phyloP scores from a whole-genome alignment of 1,284 basidiomycete species.

The Lentinus polychrous region DNA sequence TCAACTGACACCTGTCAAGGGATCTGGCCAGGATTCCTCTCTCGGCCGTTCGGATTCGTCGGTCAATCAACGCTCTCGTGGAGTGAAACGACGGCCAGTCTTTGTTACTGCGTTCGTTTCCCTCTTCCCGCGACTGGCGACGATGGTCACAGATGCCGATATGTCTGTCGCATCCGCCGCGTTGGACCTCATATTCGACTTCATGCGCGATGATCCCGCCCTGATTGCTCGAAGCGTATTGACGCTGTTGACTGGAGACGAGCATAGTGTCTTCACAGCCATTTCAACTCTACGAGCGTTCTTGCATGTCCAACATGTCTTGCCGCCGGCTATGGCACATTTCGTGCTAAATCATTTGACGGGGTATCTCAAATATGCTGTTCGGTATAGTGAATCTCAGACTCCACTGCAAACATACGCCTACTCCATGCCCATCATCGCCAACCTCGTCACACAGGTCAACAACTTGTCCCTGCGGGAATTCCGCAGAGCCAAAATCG shows the following conservation, averaged over 20 bases:
- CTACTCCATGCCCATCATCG: slow-evolving; percentile 47
- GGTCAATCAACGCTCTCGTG: slow-evolving; percentile 35
- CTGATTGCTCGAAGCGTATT: slow-evolving; percentile 59
- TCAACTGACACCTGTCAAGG: slow-evolving; percentile 30
- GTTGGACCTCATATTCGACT: slow-evolving; percentile 50
- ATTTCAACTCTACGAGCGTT: slow-evolving; percentile 45
- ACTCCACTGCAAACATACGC: slow-evolving; percentile 49
- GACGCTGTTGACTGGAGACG: slow-evolving; percentile 49
- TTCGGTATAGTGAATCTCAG: slow-evolving; percentile 37
- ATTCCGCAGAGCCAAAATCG: slow-evolving; percentile 68
- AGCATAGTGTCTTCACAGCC: slow-evolving; percentile 37
- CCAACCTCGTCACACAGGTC: slow-evolving; percentile 55
- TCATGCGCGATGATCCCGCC: slow-evolving; percentile 71
- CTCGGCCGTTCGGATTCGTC: slow-evolving; percentile 51
- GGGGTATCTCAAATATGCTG: slow-evolving; percentile 57
- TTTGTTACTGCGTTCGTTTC: slow-evolving; percentile 55
- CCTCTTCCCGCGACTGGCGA: slow-evolving; percentile 46
- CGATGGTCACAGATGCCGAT: slow-evolving; percentile 47
- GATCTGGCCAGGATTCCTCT: slow-evolving; percentile 22
- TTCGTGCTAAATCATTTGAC: slow-evolving; percentile 64
- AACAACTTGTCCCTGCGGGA: slow-evolving; percentile 70
- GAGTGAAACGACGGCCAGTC: slow-evolving; percentile 51
- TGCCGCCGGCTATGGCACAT: slow-evolving; percentile 65
- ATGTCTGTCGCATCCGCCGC: slow-evolving; percentile 51
- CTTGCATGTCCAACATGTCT: slow-evolving; percentile 42